Evolutionary conservation across 148 eudicot species (phyloP).

Genomic region (Oxyria digyna): DNA sequence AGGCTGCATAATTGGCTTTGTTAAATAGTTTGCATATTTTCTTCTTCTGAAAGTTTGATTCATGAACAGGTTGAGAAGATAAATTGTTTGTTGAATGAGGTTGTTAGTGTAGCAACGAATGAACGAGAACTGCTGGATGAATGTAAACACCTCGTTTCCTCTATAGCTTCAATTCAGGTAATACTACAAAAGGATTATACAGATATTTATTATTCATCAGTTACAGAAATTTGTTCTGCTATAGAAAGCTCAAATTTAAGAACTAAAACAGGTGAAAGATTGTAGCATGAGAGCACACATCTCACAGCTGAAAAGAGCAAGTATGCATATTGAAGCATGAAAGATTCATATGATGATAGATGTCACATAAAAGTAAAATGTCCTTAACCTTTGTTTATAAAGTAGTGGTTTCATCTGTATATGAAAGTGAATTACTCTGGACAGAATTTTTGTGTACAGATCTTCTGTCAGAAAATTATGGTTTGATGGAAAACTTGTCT

Average conservation of each 20-base stretch:
- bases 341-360: neutral
- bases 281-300: conserved; percentile 59
- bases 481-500: neutral
- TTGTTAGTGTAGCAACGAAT: conserved; percentile 26
- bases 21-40: neutral
- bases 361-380: neutral
- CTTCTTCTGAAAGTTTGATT: neutral
- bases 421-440: neutral
- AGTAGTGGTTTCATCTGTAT: neutral
- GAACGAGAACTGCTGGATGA: conserved; percentile 46
- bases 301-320: conserved; percentile 30
- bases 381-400: neutral
- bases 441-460: neutral
- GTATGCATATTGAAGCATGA: conserved; percentile 24
- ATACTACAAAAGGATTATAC: neutral
- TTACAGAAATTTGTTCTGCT: neutral
- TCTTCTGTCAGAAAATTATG: neutral
- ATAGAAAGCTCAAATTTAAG: neutral
- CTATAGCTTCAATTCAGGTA: conserved; percentile 61
- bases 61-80: conserved; percentile 50
- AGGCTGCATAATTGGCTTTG: neutral
- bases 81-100: conserved; percentile 39
- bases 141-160: conserved; percentile 52
- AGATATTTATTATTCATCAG: no score
- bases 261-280: conserved; percentile 44